Evolutionary conservation across 352 stramenopile species (phyloP), one percentile per base, ranked within the genome.

Genomic region (Pythium vanterpoolii): DNA sequence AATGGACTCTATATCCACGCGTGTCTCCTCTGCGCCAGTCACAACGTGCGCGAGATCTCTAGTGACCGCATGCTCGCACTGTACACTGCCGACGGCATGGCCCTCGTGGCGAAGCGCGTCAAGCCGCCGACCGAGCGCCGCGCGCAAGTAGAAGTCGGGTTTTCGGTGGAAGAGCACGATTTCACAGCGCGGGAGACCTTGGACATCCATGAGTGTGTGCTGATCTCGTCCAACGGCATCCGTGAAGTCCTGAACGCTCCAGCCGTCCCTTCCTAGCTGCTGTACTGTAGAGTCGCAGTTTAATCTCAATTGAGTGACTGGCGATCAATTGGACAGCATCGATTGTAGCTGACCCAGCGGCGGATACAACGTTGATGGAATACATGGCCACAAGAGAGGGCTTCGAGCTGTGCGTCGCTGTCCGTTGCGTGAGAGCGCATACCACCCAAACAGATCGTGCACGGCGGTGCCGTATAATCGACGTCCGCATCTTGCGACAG

Each of bases 1-100:
- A 33, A 38, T 26, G 39, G 60, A 8, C 48, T 86, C 34, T 53
- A 72, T n/a, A 59, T 93, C 5, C 82, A 79, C 55, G 66, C 72
- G 23, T 94, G 85, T 33, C 63, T 89, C 54, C 50, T 94, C 5
- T 94, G 85, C 48, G 73, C 62, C 21, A 93, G 80, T 44, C 71
- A 64, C 60, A 91, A 94, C 44, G 77, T 92, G 4, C 80, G 85
- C 8, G 85, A 94, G 54, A 58, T 74, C 33, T 72, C 72, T 9
- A 73, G 70, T 30, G 84, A 90, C 27, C 80, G 78, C 24, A 71
- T 94, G 48, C 44, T 77, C 14, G 64, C 63, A 19, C 60, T 83
- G 21, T 87, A 79, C 62, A 60, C 58, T 1, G 67, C 68, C 11
- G 77, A 89, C 46, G 78, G 70, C 5, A 65, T 87, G 33, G 45